Conservation (phyloP, 345 rosid species). For the Geranium rotundifolium region DNA sequence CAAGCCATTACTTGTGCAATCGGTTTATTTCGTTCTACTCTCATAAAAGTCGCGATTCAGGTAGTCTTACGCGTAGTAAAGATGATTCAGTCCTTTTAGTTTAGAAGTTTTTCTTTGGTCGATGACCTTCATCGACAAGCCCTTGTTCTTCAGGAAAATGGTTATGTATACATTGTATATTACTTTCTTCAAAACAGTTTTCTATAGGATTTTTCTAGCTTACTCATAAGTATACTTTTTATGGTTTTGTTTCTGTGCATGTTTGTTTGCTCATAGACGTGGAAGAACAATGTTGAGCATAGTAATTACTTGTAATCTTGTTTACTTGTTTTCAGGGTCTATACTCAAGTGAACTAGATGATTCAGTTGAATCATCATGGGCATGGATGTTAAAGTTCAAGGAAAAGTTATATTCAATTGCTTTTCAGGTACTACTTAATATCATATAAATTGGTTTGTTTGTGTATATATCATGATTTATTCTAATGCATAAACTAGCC, state of each 20-base stretch:
- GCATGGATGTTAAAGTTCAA: constrained; percentile 69
- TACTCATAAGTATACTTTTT: background rate
- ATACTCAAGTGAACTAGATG: constrained; percentile 54
- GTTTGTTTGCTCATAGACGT: background rate
- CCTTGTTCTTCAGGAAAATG: background rate
- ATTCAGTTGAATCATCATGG: constrained; percentile 65
- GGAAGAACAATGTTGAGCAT: background rate
- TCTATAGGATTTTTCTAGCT: background rate
- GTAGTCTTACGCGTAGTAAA: constrained; percentile 14
- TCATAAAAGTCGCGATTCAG: constrained; percentile 56
- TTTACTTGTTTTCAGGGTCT: constrained; percentile 47
- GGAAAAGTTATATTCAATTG: constrained; percentile 63
- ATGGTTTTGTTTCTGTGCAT: background rate
- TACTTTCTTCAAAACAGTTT: no score
- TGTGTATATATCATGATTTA: constrained; percentile 20
- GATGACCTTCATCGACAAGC: background rate
- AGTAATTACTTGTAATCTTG: constrained; percentile 6
- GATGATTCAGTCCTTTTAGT: background rate
- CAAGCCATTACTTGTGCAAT: constrained; percentile 65
- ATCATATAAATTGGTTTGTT: constrained; percentile 5
- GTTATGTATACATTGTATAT: background rate
- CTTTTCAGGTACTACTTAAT: constrained; percentile 51
- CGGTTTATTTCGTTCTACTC: constrained; percentile 50
- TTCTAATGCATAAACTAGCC: constrained; percentile 32
- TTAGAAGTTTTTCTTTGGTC: background rate